Base-by-base conservation (phyloP, 2,329 filamentous ascomycete species). In the Penicillium palitans region DNA sequence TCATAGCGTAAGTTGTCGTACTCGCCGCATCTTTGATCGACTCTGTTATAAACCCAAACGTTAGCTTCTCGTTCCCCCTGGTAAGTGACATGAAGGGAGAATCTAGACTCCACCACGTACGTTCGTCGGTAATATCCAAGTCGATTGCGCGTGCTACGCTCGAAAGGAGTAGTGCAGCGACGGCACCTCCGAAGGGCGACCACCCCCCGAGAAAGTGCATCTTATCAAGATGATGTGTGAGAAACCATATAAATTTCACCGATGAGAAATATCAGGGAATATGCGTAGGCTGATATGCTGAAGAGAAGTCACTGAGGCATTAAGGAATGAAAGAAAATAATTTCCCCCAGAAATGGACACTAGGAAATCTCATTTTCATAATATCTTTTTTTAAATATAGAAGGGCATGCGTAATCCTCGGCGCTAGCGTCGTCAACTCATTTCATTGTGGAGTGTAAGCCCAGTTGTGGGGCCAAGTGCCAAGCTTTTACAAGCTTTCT, bases 81-180 rank as follows among this genome's bases (percentile, higher is more conserved):
- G 15, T n/a, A 13, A 8, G 6, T 41, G 9, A 13, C 19, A 49
- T 27, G 3, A 31, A 46, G 51, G n/a, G 5, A 46, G 15, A 24
- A 58, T 15, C 1, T 33, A 17, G 2, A 13, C 6, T 19, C 4
- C 7, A 12, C 27, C 10, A 60, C 69, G 31, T 60, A 72, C 70
- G 55, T 58, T 68, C 59, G 59, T 69, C 61, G 47, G 58, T 65
- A 49, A 74, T 65, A 55, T 70, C 62, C 29, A 73, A 55, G 19
- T 66, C 59, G 45, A 73, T 69, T 8, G 70, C 63, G 52, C 51
- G 31, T 12, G 52, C 53, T 9, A 57, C 40, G 8, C 37, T 29
- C 3, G 53, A 50, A 19, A 61, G 24, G 10, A 65, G 37, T 7
- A 59, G 31, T 6, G 47, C 49, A 24, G 48, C 13, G n/a, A 58